Percentiles rank a stretch among this genome's conserved stretches.
Evolutionary conservation across 2,329 filamentous ascomycete species (phyloP).

Genomic region (Fonsecaea nubica): DNA sequence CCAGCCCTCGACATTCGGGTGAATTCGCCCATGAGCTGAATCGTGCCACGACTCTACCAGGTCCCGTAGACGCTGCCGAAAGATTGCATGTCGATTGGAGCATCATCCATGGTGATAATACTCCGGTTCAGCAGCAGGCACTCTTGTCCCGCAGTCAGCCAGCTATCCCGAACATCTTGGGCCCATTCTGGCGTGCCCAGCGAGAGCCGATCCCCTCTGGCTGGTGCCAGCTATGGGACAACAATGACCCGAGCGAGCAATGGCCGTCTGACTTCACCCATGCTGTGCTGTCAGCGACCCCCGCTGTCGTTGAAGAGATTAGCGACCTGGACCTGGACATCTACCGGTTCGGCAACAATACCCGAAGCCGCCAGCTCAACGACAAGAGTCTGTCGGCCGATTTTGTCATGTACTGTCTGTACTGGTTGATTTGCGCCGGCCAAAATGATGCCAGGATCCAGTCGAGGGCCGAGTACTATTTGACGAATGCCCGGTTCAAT

Average conservation of each 20-base stretch:
- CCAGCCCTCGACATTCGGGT: slow-evolving; percentile 17
- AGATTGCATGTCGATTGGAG: not conserved
- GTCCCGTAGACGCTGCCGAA: not conserved
- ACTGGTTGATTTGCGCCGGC: slow-evolving; percentile 29
- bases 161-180: slow-evolving; percentile 18
- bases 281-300: slow-evolving; percentile 18
- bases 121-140: not conserved
- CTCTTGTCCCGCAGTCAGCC: slow-evolving; percentile 5
- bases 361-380: slow-evolving; percentile 25
- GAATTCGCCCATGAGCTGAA: not conserved
- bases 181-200: slow-evolving; percentile 17
- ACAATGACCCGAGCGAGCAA: slow-evolving; percentile 11
- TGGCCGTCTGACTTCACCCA: slow-evolving; percentile 24
- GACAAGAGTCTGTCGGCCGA: slow-evolving; percentile 16
- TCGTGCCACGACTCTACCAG: slow-evolving; percentile 1
- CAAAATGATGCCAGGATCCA: slow-evolving; percentile 20
- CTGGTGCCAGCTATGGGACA: slow-evolving; percentile 14
- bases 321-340: slow-evolving; percentile 22
- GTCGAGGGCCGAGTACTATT: slow-evolving; percentile 17
- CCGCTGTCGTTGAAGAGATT: slow-evolving; percentile 19
- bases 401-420: slow-evolving; percentile 29
- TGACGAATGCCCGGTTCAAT: slow-evolving; percentile 17
- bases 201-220: not conserved
- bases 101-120: not conserved
- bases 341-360: slow-evolving; percentile 18